Evolutionary conservation across 805 yeast genomes (phyloP).

Genomic region (Yamadazyma endophytica): DNA sequence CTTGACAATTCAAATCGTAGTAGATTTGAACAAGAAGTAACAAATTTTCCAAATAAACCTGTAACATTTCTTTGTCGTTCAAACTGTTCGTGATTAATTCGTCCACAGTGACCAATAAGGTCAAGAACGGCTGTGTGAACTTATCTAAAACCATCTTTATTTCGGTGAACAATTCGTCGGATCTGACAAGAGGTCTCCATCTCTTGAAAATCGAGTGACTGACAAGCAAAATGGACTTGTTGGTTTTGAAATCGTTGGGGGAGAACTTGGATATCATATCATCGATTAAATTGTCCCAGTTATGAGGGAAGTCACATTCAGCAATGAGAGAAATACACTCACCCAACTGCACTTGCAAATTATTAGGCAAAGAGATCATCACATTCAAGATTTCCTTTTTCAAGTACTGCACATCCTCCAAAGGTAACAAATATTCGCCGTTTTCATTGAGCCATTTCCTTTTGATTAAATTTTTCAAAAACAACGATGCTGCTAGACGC

Average conservation of each 20-base stretch:
- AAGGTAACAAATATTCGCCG: conserved; percentile 66
- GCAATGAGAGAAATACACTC: conserved; percentile 92
- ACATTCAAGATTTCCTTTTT: conserved; percentile 77
- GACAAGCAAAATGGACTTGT: conserved; percentile 83
- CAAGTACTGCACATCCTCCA: conserved; percentile 59
- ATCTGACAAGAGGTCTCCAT: conserved; percentile 93
- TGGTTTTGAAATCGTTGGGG: conserved; percentile 61
- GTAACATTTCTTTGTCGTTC: conserved; percentile 41
- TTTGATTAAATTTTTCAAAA: conserved; percentile 81
- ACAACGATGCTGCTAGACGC: conserved; percentile 84
- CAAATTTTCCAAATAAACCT: conserved; percentile 63
- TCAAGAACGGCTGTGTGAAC: conserved; percentile 75
- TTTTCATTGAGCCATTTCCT: conserved; percentile 89
- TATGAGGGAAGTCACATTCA: conserved; percentile 89
- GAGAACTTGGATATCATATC: conserved; percentile 67
- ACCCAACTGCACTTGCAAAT: conserved; percentile 88
- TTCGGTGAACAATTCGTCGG: conserved; percentile 85
- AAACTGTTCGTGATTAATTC: conserved; percentile 42
- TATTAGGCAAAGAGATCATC: conserved; percentile 77
- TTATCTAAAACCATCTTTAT: conserved; percentile 82
- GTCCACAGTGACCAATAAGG: conserved; percentile 67
- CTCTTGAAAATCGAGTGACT: conserved; percentile 94
- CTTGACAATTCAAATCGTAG: conserved; percentile 95
- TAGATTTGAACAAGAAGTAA: conserved; percentile 74
- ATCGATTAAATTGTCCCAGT: conserved; percentile 77